These are phyloP conservation scores for Colletotrichum sp. DNA, from an alignment of 2,329 filamentous ascomycete species.

Conservation along the genomic window DNA sequence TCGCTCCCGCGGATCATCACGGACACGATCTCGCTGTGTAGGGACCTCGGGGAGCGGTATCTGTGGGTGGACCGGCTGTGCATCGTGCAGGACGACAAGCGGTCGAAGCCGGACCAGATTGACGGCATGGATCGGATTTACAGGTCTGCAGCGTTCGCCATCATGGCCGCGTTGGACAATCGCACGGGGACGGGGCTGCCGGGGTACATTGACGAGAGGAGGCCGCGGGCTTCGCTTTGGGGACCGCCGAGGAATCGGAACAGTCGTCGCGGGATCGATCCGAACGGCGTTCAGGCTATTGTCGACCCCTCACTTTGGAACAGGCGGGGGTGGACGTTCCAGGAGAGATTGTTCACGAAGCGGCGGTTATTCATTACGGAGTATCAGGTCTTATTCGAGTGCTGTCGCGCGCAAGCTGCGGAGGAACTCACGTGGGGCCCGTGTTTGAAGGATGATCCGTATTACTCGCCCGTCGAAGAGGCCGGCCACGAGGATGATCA, in stretches of 20 bases:
- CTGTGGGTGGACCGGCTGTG: slow-evolving; percentile 52
- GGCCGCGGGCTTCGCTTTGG: neutral
- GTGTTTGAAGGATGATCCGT: neutral
- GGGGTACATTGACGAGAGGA: neutral
- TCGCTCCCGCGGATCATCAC: slow-evolving; percentile 42
- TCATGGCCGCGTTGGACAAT: slow-evolving; percentile 44
- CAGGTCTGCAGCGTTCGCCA: slow-evolving; percentile 45
- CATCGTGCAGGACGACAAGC: slow-evolving; percentile 46
- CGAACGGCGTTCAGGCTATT: neutral
- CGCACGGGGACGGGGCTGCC: slow-evolving; percentile 23
- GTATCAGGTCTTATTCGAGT: slow-evolving; percentile 18
- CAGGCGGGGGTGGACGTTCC: slow-evolving; percentile 19
- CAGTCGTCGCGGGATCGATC: neutral
- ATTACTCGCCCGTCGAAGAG: neutral
- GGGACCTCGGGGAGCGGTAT: slow-evolving; percentile 43
- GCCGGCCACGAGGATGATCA: neutral
- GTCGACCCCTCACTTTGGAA: slow-evolving; percentile 6
- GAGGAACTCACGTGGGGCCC: slow-evolving; percentile 2
- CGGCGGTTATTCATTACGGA: slow-evolving; percentile 18
- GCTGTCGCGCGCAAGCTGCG: neutral
- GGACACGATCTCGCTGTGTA: slow-evolving; percentile 47
- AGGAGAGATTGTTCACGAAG: slow-evolving; percentile 15
- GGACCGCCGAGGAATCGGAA: neutral
- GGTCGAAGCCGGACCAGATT: slow-evolving; percentile 40
- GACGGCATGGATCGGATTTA: slow-evolving; percentile 50